Percentiles rank a stretch among this genome's conserved stretches.
These are phyloP conservation scores for Paulownia fortunei DNA, from an alignment of 257 asterid genomes.

Conservation along the genomic window DNA sequence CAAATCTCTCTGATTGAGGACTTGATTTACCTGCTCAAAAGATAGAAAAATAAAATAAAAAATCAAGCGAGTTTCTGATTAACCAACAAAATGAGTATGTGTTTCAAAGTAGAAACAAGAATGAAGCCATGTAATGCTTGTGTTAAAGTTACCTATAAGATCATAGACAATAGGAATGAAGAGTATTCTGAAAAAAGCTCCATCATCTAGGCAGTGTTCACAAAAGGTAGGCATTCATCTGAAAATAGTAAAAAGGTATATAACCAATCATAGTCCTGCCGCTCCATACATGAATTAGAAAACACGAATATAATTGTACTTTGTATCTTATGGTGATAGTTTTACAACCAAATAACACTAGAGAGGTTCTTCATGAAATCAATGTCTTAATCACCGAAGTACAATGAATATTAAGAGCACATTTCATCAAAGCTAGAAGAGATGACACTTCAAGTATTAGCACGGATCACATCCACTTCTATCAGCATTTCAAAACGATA, in stretches of 20 bases:
- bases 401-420: not conserved
- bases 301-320: not conserved
- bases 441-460: not conserved
- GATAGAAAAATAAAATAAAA: not conserved
- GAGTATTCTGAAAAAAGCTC: not conserved
- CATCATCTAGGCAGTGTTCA: not conserved
- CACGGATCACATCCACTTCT: not conserved
- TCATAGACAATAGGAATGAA: not conserved
- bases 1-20: not conserved
- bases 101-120: constrained; percentile 15
- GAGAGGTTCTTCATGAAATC: not conserved
- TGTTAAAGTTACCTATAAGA: not conserved
- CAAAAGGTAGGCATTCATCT: not conserved
- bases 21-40: not conserved
- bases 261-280: not conserved
- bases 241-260: not conserved
- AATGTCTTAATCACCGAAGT: not conserved
- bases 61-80: not conserved
- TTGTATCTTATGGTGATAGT: not conserved
- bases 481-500: not conserved
- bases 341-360: not conserved
- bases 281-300: not conserved
- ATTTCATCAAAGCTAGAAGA: not conserved
- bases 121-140: constrained; percentile 5
- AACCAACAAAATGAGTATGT: not conserved